Evolutionary conservation across 176 grass and related monocot species (phyloP).

Genomic region (Avena eriantha): DNA sequence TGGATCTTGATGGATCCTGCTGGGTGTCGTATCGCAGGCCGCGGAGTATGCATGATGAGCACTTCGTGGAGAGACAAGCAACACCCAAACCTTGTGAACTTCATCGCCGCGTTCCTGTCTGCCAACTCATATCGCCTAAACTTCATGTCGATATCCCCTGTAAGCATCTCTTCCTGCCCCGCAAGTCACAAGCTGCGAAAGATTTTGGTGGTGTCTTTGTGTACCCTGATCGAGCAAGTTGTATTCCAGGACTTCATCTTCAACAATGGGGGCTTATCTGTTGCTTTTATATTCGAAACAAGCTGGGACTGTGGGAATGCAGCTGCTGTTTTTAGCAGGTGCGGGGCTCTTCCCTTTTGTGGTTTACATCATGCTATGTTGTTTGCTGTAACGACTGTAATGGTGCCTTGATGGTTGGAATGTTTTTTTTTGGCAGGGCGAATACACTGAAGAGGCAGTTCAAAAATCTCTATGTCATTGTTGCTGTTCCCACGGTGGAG

Average conservation of each 20-base stretch:
- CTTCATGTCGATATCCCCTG: constrained; percentile 56
- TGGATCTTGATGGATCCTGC: background rate
- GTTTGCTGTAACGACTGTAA: background rate
- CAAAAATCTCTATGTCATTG: constrained; percentile 74
- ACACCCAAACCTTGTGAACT: constrained; percentile 62
- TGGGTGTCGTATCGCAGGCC: constrained; percentile 10
- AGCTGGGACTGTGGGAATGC: constrained; percentile 63
- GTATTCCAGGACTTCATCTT: constrained; percentile 15
- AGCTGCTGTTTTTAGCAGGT: constrained; percentile 44
- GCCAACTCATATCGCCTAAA: constrained; percentile 79
- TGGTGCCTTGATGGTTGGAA: background rate
- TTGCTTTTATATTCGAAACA: constrained; percentile 81
- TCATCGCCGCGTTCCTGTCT: constrained; percentile 60
- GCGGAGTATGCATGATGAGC: constrained; percentile 87
- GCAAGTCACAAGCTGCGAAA: background rate
- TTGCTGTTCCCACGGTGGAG: constrained; percentile 61
- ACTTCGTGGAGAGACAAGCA: constrained; percentile 76
- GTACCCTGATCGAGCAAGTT: background rate
- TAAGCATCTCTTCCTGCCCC: background rate
- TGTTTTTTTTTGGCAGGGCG: constrained; percentile 32
- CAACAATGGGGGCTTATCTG: constrained; percentile 44
- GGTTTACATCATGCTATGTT: background rate
- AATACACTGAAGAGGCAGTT: constrained; percentile 78
- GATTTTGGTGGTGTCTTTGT: background rate
- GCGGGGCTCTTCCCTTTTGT: background rate